A percentile compares a stretch with the other conserved stretches of the same genome.
Conservation (phyloP, 2,329 filamentous ascomycete genomes). For the Cordyceps cateniannulata region DNA sequence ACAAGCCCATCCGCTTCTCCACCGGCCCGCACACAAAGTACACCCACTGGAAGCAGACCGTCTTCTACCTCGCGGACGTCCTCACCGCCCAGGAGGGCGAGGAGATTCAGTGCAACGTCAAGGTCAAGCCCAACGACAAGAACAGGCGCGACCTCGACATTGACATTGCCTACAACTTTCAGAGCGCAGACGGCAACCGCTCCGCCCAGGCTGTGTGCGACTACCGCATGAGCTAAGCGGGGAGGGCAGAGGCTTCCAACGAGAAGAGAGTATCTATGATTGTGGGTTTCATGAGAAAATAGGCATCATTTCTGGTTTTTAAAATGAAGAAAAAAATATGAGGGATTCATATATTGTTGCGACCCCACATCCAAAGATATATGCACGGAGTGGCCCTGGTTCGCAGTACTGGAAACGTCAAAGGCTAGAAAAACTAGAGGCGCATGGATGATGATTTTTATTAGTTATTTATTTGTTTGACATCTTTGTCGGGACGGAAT, state of each 20-base stretch:
- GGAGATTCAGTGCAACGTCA: constrained; percentile 64
- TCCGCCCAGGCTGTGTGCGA: constrained; percentile 61
- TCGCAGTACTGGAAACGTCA: constrained; percentile 9
- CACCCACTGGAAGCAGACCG: constrained; percentile 99
- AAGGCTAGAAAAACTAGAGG: constrained; percentile 10
- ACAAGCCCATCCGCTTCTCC: constrained; percentile 95
- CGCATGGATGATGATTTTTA: constrained; percentile 12
- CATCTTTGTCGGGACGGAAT: neutral
- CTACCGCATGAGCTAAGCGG: constrained; percentile 68
- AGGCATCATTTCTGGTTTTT: neutral
- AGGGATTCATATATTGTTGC: constrained; percentile 8
- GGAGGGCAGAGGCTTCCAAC: too few species aligned
- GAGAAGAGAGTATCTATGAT: neutral
- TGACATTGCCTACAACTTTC: constrained; percentile 72
- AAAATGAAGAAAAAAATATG: neutral
- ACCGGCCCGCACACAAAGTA: constrained; percentile 98
- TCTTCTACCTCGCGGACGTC: constrained; percentile 93
- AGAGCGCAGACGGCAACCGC: constrained; percentile 67
- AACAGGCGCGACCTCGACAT: constrained; percentile 96
- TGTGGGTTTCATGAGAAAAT: neutral
- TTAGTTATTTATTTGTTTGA: neutral
- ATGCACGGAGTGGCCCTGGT: neutral
- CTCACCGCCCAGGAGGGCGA: constrained; percentile 87
- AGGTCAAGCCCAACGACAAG: constrained; percentile 85
- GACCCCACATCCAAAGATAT: neutral